A percentile compares a stretch with the other conserved stretches of the same genome.
These are phyloP conservation scores for Podospora sp. DNA, from an alignment of 495 filamentous ascomycete species.

Conservation along the genomic window DNA sequence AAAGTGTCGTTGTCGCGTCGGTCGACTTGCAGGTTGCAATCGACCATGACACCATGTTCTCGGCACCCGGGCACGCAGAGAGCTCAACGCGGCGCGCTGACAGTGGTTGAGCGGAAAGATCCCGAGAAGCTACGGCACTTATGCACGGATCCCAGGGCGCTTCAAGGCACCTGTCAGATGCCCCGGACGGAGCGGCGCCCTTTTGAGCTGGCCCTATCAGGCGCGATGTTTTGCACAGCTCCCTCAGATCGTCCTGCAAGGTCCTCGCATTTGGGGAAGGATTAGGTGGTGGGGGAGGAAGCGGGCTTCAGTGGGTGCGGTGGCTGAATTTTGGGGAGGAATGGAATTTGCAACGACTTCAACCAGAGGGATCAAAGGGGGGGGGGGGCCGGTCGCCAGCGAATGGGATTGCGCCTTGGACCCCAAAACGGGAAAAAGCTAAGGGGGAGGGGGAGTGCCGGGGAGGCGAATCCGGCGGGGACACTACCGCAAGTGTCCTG, in stretches of 20 bases:
- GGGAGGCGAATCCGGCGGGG: not conserved
- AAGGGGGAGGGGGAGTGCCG: not conserved
- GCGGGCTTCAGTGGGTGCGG: not conserved
- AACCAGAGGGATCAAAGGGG: not conserved
- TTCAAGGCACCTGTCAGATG: constrained; percentile 17
- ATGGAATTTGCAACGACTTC: not conserved
- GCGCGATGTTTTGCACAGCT: constrained; percentile 9
- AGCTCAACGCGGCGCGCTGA: constrained; percentile 8
- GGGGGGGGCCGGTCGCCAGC: not conserved
- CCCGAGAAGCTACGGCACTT: constrained; percentile 2
- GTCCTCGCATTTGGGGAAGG: constrained; percentile 13
- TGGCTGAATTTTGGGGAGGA: not conserved
- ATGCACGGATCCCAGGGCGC: constrained; percentile 11
- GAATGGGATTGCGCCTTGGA: not conserved
- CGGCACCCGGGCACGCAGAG: not conserved
- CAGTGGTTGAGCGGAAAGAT: not conserved
- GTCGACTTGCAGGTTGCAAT: not conserved
- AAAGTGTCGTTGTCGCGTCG: not conserved
- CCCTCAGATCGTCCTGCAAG: constrained; percentile 19
- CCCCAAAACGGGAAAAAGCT: not conserved
- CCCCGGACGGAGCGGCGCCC: not conserved
- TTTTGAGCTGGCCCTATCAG: constrained; percentile 8
- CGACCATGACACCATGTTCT: constrained; percentile 1
- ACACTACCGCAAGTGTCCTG: too few species aligned
- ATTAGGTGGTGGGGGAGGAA: not conserved